A percentile compares a stretch with the other conserved stretches of the same genome.
phyloP scores from a whole-genome alignment of 305 asterid species.

The Rubia balearica region DNA sequence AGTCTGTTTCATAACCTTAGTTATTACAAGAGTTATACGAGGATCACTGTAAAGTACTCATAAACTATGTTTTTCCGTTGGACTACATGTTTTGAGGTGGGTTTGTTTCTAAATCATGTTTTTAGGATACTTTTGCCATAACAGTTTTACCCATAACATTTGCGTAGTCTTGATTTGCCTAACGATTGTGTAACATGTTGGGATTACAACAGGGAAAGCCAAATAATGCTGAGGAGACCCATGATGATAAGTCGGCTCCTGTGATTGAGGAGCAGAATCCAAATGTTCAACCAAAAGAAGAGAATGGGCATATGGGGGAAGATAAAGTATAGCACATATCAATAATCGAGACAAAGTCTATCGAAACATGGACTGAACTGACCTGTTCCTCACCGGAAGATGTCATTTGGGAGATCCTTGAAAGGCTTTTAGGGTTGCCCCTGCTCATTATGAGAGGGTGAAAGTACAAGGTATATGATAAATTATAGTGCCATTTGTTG shows the following conservation, averaged over 20 bases:
- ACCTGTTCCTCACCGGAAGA: not conserved
- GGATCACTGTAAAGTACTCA: not conserved
- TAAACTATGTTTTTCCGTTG: not conserved
- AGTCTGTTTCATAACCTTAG: not conserved
- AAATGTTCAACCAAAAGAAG: conserved; percentile 32
- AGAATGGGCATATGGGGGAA: conserved; percentile 38
- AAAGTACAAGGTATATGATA: not conserved
- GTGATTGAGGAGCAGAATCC: conserved; percentile 28
- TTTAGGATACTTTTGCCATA: not conserved
- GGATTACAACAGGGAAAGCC: conserved; percentile 43
- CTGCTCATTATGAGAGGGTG: not conserved
- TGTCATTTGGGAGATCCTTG: not conserved
- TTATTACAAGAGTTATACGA: not conserved
- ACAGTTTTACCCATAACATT: not conserved
- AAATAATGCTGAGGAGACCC: conserved; percentile 34
- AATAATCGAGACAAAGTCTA: not conserved
- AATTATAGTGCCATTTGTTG: conserved; percentile 11
- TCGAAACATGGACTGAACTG: too few species aligned
- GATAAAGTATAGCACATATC: conserved; percentile 26
- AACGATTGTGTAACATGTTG: not conserved
- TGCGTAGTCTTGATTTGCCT: not conserved
- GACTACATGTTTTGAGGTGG: not conserved
- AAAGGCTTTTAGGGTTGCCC: not conserved
- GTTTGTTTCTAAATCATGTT: not conserved
- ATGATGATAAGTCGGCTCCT: conserved; percentile 28